Conservation (phyloP, 495 filamentous ascomycete genomes). For the Aspergillus cavernicola region DNA sequence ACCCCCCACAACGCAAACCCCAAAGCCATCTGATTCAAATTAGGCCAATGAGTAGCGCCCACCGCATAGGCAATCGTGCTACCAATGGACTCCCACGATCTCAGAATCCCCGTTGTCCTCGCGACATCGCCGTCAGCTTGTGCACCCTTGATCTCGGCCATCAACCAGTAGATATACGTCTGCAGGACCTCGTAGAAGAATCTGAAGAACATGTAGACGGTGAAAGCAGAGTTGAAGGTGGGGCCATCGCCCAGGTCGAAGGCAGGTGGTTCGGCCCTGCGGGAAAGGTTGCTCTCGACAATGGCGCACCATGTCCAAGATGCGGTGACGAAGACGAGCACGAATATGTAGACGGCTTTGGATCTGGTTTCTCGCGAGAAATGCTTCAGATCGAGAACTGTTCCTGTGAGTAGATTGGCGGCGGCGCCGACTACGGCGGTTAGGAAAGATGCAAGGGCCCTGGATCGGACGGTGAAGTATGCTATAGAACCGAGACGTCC, state of each 20-base stretch:
- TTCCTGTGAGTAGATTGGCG: neutral
- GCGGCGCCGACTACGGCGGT: slow-evolving; percentile 3
- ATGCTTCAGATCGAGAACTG: neutral
- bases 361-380: slow-evolving; percentile 4
- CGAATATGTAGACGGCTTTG: neutral
- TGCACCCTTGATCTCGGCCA: slow-evolving; percentile 9
- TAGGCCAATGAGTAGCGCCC: slow-evolving; percentile 29
- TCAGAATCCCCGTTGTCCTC: slow-evolving; percentile 44
- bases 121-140: slow-evolving; percentile 21
- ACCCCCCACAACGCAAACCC: slow-evolving; percentile 7
- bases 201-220: slow-evolving; percentile 13
- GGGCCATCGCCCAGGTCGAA: slow-evolving; percentile 5
- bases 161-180: slow-evolving; percentile 10
- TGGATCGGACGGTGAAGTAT: slow-evolving; percentile 55
- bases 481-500: no score
- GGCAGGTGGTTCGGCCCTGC: slow-evolving; percentile 3
- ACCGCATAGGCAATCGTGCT: slow-evolving; percentile 48
- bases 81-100: slow-evolving; percentile 48
- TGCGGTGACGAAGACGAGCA: slow-evolving; percentile 6
- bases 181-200: slow-evolving; percentile 42
- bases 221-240: slow-evolving; percentile 6
- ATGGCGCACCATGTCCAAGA: slow-evolving; percentile 5
- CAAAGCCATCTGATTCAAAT: slow-evolving; percentile 7
- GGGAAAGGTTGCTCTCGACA: neutral
- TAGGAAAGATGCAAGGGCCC: slow-evolving; percentile 39